Evolutionary conservation across 257 asterid species (phyloP).

Genomic region (Petunia axillaris): DNA sequence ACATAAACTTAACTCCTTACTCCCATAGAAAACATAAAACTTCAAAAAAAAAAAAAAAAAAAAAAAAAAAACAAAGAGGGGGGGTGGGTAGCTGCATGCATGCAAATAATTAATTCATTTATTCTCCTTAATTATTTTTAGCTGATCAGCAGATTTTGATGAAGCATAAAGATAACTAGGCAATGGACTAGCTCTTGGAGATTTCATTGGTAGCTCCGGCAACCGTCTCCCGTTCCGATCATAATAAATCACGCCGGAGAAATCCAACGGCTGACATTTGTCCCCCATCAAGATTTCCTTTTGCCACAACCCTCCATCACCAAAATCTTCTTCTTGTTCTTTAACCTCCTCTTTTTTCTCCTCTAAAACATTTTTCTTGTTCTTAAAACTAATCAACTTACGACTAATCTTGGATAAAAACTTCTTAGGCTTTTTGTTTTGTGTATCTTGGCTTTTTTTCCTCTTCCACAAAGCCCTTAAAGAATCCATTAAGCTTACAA

Average conservation of each 20-base stretch:
- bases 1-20: not conserved
- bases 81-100: too few species aligned
- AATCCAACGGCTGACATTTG: constrained; percentile 56
- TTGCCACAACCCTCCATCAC: constrained; percentile 54
- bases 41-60: not conserved
- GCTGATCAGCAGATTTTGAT: not conserved
- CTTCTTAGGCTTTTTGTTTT: constrained; percentile 39
- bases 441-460: constrained; percentile 1
- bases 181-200: constrained; percentile 50
- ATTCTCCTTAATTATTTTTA: not conserved
- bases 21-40: not conserved
- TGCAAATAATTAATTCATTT: too few species aligned
- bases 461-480: constrained; percentile 32
- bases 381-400: constrained; percentile 32
- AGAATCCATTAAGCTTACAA: constrained; percentile 24
- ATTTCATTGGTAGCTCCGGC: constrained; percentile 43
- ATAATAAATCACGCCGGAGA: constrained; percentile 59
- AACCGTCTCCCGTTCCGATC: constrained; percentile 40
- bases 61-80: too few species aligned
- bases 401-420: constrained; percentile 35
- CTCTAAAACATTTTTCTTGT: constrained; percentile 20
- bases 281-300: constrained; percentile 52
- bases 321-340: constrained; percentile 24
- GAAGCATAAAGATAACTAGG: constrained; percentile 32
- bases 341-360: not conserved